Conservation (phyloP, 1,284 basidiomycete species). For the Gomphus sp. region DNA sequence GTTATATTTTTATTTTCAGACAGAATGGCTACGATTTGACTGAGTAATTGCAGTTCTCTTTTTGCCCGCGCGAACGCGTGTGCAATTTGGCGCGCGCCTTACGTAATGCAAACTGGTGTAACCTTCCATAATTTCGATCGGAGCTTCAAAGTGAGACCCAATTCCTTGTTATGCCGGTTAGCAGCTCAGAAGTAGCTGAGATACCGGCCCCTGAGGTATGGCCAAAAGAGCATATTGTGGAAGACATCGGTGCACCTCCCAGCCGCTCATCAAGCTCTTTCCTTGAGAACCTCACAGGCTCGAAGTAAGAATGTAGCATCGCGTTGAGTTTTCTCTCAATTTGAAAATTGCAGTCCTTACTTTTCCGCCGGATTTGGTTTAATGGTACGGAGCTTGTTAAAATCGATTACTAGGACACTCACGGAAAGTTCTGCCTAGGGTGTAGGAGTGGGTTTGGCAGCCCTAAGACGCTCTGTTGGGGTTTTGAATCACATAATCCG, state of each 20-base stretch:
- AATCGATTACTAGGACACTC: background rate
- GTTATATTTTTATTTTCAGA: too few relatives aligned
- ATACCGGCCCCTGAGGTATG: background rate
- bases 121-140: too few relatives aligned
- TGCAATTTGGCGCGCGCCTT: too few relatives aligned
- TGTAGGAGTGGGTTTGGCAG: constrained; percentile 73
- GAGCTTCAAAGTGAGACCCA: background rate
- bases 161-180: background rate
- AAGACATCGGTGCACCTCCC: background rate
- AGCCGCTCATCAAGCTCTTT: background rate
- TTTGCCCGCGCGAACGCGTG: too few relatives aligned
- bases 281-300: background rate
- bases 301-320: background rate
- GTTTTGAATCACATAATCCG: constrained; percentile 72
- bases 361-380: constrained; percentile 95
- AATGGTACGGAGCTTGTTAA: constrained; percentile 53
- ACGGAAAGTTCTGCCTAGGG: constrained; percentile 43
- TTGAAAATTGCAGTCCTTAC: constrained; percentile 59
- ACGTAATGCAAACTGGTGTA: too few relatives aligned
- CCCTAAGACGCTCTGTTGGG: constrained; percentile 62
- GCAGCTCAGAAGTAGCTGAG: background rate
- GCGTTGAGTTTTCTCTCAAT: background rate
- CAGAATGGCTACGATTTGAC: too few relatives aligned
- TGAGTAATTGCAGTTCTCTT: too few relatives aligned
- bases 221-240: background rate